A percentile compares a stretch with the other conserved stretches of the same genome.
These are phyloP conservation scores for Lactarius quietus DNA, from an alignment of 768 basidiomycete genomes.

Conservation along the genomic window DNA sequence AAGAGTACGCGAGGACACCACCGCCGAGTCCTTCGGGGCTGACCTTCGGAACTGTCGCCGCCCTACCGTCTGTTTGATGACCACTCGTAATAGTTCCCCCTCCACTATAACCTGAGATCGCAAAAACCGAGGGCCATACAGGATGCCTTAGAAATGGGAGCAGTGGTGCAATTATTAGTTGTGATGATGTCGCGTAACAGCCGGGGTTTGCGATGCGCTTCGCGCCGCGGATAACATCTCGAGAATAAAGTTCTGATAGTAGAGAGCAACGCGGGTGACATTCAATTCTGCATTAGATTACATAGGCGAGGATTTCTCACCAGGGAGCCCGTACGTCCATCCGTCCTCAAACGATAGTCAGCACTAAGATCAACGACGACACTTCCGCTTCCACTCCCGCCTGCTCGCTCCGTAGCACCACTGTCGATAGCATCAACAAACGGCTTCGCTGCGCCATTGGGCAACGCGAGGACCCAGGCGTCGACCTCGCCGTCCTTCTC, in stretches of 20 bases:
- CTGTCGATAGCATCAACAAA: slow-evolving; percentile 93
- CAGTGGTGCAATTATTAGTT: slow-evolving; percentile 89
- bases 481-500: slow-evolving; percentile 89
- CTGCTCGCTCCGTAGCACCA: slow-evolving; percentile 54
- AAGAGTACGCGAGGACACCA: slow-evolving; percentile 77
- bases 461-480: slow-evolving; percentile 98
- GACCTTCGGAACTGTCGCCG: slow-evolving; percentile 78
- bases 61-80: slow-evolving; percentile 62
- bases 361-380: slow-evolving; percentile 92
- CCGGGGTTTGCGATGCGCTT: slow-evolving; percentile 96
- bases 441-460: slow-evolving; percentile 95
- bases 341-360: slow-evolving; percentile 89
- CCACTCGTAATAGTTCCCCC: slow-evolving; percentile 79
- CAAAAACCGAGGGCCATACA: slow-evolving; percentile 81
- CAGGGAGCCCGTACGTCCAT: slow-evolving; percentile 98
- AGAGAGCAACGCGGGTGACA: slow-evolving; percentile 35
- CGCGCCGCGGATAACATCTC: slow-evolving; percentile 59
- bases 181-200: slow-evolving; percentile 92
- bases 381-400: slow-evolving; percentile 45
- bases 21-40: slow-evolving; percentile 68
- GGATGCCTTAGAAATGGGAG: slow-evolving; percentile 60
- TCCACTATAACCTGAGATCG: slow-evolving; percentile 91
- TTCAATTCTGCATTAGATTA: slow-evolving; percentile 35
- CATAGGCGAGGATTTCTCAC: slow-evolving; percentile 61
- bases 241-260: slow-evolving; percentile 78